Percentiles rank a stretch among this genome's conserved stretches.
These are phyloP conservation scores for Vanderwaltozyma tropicalis DNA, from an alignment of 805 yeast genomes.

Conservation along the genomic window DNA sequence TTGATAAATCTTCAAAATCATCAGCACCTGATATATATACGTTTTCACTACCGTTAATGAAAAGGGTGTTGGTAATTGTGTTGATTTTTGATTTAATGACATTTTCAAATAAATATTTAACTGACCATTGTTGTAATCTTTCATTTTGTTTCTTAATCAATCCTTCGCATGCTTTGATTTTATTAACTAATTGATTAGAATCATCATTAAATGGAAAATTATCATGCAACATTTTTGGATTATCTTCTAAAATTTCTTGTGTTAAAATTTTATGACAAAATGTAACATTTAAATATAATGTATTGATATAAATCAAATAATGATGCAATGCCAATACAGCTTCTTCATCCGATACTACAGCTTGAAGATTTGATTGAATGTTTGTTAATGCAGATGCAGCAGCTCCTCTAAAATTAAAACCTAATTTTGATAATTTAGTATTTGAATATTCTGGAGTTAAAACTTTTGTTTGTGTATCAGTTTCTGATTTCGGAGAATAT, in stretches of 20 bases:
- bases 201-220: conserved; percentile 34
- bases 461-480: not conserved
- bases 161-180: conserved; percentile 19
- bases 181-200: conserved; percentile 17
- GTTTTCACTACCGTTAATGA: conserved; percentile 16
- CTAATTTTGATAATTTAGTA: conserved; percentile 18
- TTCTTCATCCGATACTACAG: conserved; percentile 26
- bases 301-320: conserved; percentile 61
- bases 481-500: conserved; percentile 13
- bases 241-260: conserved; percentile 25
- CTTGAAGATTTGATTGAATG: conserved; percentile 27
- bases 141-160: conserved; percentile 20
- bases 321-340: conserved; percentile 37
- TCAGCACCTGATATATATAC: conserved; percentile 21
- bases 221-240: conserved; percentile 23
- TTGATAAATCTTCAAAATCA: conserved; percentile 29
- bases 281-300: conserved; percentile 51
- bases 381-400: conserved; percentile 35
- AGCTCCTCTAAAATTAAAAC: conserved; percentile 27
- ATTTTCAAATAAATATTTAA: conserved; percentile 35
- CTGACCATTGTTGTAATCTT: conserved; percentile 30
- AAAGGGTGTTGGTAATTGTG: conserved; percentile 36
- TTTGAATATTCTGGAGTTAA: conserved; percentile 5
- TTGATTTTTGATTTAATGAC: conserved; percentile 30
- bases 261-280: conserved; percentile 45